phyloP scores from a whole-genome alignment of 106 monocot species.

The Gastrodia elata region DNA sequence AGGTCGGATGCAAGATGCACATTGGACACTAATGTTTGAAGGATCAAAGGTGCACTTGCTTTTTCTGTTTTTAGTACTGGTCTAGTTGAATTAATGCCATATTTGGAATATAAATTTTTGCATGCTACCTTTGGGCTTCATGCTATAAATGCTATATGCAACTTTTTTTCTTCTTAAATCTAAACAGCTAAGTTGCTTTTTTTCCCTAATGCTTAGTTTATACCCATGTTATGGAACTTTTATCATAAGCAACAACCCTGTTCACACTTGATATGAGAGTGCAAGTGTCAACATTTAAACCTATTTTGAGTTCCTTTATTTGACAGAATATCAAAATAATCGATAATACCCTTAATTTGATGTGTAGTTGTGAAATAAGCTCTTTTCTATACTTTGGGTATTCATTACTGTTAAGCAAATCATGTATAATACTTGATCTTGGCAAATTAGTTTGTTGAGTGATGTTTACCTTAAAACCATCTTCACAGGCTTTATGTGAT shows the following conservation, averaged over 20 bases:
- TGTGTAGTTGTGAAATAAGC: not conserved
- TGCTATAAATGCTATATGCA: not conserved
- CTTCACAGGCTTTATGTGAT: not conserved
- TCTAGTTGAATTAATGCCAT: not conserved
- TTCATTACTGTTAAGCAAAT: not conserved
- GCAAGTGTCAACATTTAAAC: not conserved
- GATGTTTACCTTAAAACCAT: not conserved
- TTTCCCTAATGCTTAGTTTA: not conserved
- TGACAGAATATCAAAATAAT: not conserved
- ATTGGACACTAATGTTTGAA: slow-evolving; percentile 90
- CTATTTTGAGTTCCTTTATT: not conserved
- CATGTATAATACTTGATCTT: not conserved
- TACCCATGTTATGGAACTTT: not conserved
- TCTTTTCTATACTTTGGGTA: not conserved
- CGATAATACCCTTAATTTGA: not conserved
- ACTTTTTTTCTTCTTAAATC: not conserved
- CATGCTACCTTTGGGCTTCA: not conserved
- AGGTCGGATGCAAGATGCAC: slow-evolving; percentile 97
- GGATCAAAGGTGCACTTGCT: slow-evolving; percentile 74
- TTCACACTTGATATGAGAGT: not conserved
- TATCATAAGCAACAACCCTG: not conserved
- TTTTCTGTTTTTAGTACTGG: not conserved
- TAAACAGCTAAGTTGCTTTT: not conserved
- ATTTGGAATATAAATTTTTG: not conserved
- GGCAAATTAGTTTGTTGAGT: not conserved